Conservation (phyloP, 1,284 basidiomycete species). For the Sphaerobolus stellatus region DNA sequence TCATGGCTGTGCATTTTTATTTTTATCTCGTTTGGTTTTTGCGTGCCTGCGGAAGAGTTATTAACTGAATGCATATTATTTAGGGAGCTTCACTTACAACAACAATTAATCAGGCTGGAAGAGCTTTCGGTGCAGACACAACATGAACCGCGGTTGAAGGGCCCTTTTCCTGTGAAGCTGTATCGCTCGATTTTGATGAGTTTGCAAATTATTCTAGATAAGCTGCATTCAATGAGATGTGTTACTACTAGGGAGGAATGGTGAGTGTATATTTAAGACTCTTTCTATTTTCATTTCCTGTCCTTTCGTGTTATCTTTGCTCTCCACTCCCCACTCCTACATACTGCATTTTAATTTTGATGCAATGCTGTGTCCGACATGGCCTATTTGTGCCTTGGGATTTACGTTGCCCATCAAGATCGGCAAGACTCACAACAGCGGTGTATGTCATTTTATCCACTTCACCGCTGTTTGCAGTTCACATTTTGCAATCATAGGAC, state of each 20-base stretch:
- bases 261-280: slow-evolving; percentile 43
- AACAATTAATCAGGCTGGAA: slow-evolving; percentile 82
- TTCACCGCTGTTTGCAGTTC: too few species aligned
- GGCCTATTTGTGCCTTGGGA: too few species aligned
- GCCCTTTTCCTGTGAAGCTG: slow-evolving; percentile 80
- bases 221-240: slow-evolving; percentile 91
- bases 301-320: slow-evolving; percentile 12
- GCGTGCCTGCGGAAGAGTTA: background rate
- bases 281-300: background rate
- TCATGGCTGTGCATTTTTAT: slow-evolving; percentile 80
- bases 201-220: slow-evolving; percentile 87
- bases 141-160: slow-evolving; percentile 93
- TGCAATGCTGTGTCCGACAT: too few species aligned
- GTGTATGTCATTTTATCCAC: too few species aligned
- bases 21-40: slow-evolving; percentile 3
- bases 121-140: slow-evolving; percentile 82
- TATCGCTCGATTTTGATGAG: slow-evolving; percentile 85
- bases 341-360: too few species aligned
- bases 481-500: too few species aligned
- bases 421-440: too few species aligned
- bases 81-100: slow-evolving; percentile 93
- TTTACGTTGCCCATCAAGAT: too few species aligned
- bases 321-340: slow-evolving; percentile 22
- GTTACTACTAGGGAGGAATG: slow-evolving; percentile 93
- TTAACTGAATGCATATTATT: slow-evolving; percentile 3